phyloP scores from a whole-genome alignment of 139 green algal species.

The Penium margaritaceum region DNA sequence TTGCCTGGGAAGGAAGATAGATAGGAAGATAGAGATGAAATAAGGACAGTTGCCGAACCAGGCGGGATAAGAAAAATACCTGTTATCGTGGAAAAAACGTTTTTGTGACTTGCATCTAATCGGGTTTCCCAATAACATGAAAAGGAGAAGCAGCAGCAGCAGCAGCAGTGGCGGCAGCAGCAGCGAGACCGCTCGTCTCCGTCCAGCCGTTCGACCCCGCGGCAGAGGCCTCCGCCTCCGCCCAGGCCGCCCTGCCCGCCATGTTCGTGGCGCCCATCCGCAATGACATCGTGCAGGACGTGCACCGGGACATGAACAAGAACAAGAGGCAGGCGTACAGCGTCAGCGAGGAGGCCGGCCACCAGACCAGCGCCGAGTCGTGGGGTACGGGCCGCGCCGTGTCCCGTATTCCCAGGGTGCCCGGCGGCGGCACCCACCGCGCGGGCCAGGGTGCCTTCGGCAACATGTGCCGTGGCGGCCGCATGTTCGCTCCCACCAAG shows the following conservation, averaged over 20 bases:
- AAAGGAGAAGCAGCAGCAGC: not conserved
- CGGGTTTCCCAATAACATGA: no score
- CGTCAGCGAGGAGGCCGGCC: constrained; percentile 80
- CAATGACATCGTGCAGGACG: constrained; percentile 76
- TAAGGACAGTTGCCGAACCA: no score
- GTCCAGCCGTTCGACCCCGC: constrained; percentile 71
- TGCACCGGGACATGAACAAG: constrained; percentile 92
- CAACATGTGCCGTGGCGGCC: constrained; percentile 98
- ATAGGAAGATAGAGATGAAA: no score
- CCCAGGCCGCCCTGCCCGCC: constrained; percentile 71
- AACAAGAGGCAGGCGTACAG: constrained; percentile 96
- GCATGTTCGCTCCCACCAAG: constrained; percentile 97
- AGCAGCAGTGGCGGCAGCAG: constrained; percentile 25
- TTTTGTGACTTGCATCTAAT: no score
- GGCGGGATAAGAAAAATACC: no score
- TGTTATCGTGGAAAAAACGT: no score
- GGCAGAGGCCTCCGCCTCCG: constrained; percentile 40
- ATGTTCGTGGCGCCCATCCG: constrained; percentile 86
- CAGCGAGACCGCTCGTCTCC: constrained; percentile 72
- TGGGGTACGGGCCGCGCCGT: constrained; percentile 97
- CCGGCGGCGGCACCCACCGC: constrained; percentile 87
- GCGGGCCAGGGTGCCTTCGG: constrained; percentile 96
- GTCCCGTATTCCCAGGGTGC: constrained; percentile 98
- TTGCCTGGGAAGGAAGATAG: no score
- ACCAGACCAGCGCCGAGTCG: constrained; percentile 95